Evolutionary conservation across 441 rosid genomes (phyloP), one percentile per base, ranked within the genome.

Genomic region (Adansonia madagascariensis): DNA sequence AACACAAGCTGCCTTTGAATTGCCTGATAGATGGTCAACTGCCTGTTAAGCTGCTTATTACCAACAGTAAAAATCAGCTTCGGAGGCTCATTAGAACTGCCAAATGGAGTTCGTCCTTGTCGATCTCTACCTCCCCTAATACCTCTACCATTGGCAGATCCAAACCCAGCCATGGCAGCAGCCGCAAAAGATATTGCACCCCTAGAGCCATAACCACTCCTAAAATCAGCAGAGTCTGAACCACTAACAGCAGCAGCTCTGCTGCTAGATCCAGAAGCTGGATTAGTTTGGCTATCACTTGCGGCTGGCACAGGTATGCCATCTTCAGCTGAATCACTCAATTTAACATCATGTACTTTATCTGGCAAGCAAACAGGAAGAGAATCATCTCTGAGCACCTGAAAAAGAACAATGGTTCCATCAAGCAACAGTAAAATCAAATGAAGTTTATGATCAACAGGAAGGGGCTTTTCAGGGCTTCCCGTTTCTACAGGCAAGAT

Each of bases 181-280:
- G 99, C 98, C 55, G 98, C 99, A 84, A 94, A 97, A 50, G 98
- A 94, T 91, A 92, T 91, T 27, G 98, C 96, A 76, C 98, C 98
- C 85, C 97, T 91, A 63, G 99, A 87, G 75, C 97, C 94, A 81
- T 89, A 92, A 74, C 97, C 90, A 82, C 88, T 81, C 77, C 95
- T 89, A 70, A 90, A 86, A 81, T 89, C 98, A 83, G 91, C 78
- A 81, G 95, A 91, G 79, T 94, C 94, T 4, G 96, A 89, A 50
- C 89, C 92, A 85, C 93, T 88, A 66, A 82, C 85, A 24, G 88
- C 82, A 75, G 89, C 93, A 67, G 92, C 89, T 83, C 90, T 90
- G 83, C 98, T 91, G 79, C 96, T 91, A 56, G 98, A 94, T 81
- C 98, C 99, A 52, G 93, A 87, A 78, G 87, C 89, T 78, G 91